A percentile compares a stretch with the other conserved stretches of the same genome.
Evolutionary conservation across 179 eudicot species (phyloP).

Genomic region (Carnegiea gigantea): DNA sequence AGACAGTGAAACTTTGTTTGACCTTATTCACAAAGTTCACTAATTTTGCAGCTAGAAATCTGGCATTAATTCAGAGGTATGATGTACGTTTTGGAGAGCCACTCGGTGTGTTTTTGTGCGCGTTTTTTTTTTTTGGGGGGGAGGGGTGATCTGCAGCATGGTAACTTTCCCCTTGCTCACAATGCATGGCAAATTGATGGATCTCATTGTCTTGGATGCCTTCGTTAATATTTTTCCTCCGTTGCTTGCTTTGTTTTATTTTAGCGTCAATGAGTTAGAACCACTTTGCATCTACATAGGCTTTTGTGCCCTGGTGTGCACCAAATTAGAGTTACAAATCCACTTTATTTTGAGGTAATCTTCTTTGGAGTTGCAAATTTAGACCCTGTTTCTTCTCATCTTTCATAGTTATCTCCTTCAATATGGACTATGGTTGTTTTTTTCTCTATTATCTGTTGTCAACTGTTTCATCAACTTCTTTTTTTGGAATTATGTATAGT

Average conservation of each 20-base stretch:
- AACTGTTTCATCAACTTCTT: not conserved
- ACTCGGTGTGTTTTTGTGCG: too few relatives aligned
- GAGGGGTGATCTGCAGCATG: too few relatives aligned
- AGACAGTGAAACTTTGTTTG: not conserved
- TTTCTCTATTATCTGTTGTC: not conserved
- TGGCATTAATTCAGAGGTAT: not conserved
- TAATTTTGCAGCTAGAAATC: not conserved
- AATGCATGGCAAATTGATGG: not conserved
- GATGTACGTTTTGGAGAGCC: too few relatives aligned
- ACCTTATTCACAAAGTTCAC: not conserved
- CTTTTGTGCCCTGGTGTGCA: too few relatives aligned
- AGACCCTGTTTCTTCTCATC: not conserved
- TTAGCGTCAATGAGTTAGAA: not conserved
- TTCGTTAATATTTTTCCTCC: not conserved
- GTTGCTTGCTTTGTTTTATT: not conserved
- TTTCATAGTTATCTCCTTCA: not conserved
- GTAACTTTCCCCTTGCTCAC: conserved; percentile 8
- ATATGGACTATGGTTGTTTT: not conserved
- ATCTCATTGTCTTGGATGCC: not conserved
- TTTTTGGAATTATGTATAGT: not conserved
- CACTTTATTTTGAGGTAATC: not conserved
- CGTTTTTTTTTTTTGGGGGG: too few relatives aligned
- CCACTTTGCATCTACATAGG: not conserved
- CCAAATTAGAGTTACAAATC: too few relatives aligned
- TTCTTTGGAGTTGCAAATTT: not conserved